Evolutionary conservation across 495 filamentous ascomycete genomes (phyloP).

Genomic region (Penicillium dipodomyicola): DNA sequence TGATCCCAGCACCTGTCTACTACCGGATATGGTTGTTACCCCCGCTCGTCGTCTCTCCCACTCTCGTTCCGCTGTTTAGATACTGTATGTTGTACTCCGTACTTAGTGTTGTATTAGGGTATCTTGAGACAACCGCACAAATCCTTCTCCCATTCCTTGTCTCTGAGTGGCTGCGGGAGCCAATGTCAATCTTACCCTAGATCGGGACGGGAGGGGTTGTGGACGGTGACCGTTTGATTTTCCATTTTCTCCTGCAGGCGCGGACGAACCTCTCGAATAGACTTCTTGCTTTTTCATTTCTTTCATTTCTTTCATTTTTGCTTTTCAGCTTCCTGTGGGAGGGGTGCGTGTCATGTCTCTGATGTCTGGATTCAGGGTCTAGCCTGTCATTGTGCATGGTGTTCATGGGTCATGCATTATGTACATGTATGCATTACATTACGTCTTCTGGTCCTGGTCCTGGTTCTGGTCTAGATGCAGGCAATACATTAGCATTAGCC

Average conservation of each 20-base stretch:
- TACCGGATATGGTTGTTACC: too few relatives aligned
- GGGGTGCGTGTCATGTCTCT: not conserved
- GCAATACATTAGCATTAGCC: not conserved
- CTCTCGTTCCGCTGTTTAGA: not conserved
- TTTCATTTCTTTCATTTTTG: not conserved
- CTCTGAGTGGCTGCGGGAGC: too few relatives aligned
- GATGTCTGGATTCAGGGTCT: not conserved
- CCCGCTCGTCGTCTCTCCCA: not conserved
- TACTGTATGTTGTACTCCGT: too few relatives aligned
- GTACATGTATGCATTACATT: slow-evolving; percentile 3
- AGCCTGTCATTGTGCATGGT: not conserved
- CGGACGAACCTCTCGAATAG: slow-evolving; percentile 27
- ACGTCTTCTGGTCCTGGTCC: not conserved
- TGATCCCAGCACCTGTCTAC: too few relatives aligned
- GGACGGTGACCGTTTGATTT: slow-evolving; percentile 17
- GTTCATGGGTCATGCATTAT: not conserved
- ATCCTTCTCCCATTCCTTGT: too few relatives aligned
- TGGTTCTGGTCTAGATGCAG: slow-evolving; percentile 1
- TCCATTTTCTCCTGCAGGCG: slow-evolving; percentile 12
- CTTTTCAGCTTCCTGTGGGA: not conserved
- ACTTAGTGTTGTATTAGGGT: too few relatives aligned
- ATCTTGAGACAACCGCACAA: not conserved
- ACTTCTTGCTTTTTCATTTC: slow-evolving; percentile 7
- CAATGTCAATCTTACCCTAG: not conserved
- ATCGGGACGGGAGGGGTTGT: not conserved